These are phyloP conservation scores for Lichtheimia corymbifera DNA, from an alignment of 371 early-diverging fungal species.

Conservation along the genomic window DNA sequence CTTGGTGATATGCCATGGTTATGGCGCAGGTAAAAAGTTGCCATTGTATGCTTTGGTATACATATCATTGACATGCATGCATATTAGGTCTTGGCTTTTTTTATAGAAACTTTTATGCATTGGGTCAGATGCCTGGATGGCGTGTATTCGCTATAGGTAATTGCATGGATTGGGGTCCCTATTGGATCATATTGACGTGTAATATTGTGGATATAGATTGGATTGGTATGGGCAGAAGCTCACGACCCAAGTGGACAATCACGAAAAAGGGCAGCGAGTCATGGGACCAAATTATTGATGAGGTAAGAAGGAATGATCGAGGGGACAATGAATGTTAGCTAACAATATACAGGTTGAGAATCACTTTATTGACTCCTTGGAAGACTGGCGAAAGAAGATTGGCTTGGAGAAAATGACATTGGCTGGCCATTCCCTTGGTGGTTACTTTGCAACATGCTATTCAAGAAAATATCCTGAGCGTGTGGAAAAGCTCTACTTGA, in stretches of 20 bases:
- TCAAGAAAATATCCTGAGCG: conserved; percentile 85
- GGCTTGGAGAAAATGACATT: conserved; percentile 83
- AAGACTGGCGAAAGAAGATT: conserved; percentile 83
- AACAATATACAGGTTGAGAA: conserved; percentile 59
- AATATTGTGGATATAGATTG: conserved; percentile 61
- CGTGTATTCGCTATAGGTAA: conserved; percentile 71
- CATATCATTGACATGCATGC: neutral
- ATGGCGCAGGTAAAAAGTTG: conserved; percentile 70
- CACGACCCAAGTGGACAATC: conserved; percentile 70
- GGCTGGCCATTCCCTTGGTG: conserved; percentile 86
- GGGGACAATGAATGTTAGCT: conserved; percentile 14
- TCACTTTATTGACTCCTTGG: conserved; percentile 91
- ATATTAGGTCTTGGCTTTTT: conserved; percentile 74
- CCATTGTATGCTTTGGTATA: neutral
- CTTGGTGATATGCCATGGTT: conserved; percentile 90
- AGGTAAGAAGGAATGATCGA: conserved; percentile 1
- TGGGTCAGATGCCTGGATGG: conserved; percentile 68
- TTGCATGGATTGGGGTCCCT: neutral
- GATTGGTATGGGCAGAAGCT: conserved; percentile 86
- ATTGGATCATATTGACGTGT: neutral
- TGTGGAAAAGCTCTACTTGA: conserved; percentile 88
- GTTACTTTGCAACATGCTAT: conserved; percentile 87
- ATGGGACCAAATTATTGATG: conserved; percentile 52
- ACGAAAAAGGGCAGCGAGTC: conserved; percentile 30
- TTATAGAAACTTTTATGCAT: conserved; percentile 75